Conservation (phyloP, 73 alveolate species). For the Paramecium primaurelia region DNA sequence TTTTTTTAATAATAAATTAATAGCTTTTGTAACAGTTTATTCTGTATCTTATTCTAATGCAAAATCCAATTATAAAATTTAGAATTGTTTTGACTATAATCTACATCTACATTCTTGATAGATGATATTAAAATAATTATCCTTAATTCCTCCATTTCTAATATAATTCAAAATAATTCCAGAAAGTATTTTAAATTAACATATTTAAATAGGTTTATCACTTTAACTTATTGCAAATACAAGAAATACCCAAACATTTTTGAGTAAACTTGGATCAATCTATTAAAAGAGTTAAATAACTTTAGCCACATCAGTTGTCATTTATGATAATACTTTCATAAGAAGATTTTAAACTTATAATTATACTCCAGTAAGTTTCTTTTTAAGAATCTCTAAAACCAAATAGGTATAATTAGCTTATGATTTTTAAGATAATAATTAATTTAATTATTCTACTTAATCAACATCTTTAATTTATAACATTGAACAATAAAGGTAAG, state of each 20-base stretch:
- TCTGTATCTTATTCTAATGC: conserved; percentile 1
- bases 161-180: not conserved
- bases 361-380: not conserved
- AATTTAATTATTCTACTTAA: not conserved
- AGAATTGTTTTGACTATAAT: not conserved
- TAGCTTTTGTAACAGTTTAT: not conserved
- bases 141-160: not conserved
- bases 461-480: not conserved
- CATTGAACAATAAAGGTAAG: not conserved
- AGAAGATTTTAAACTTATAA: not conserved
- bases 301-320: conserved; percentile 11
- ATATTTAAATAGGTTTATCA: not conserved
- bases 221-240: not conserved
- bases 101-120: conserved; percentile 19
- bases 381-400: not conserved
- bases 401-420: not conserved
- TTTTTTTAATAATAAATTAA: not conserved
- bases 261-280: not conserved
- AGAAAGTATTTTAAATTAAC: not conserved
- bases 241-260: conserved; percentile 15
- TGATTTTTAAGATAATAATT: not conserved
- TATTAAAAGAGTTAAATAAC: not conserved
- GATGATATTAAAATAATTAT: not conserved
- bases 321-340: not conserved
- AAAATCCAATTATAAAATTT: not conserved